Evolutionary conservation across 1,139 yeast species (phyloP), one percentile per base, ranked within the genome.

Genomic region (Kurtzmaniella quercitrusa): DNA sequence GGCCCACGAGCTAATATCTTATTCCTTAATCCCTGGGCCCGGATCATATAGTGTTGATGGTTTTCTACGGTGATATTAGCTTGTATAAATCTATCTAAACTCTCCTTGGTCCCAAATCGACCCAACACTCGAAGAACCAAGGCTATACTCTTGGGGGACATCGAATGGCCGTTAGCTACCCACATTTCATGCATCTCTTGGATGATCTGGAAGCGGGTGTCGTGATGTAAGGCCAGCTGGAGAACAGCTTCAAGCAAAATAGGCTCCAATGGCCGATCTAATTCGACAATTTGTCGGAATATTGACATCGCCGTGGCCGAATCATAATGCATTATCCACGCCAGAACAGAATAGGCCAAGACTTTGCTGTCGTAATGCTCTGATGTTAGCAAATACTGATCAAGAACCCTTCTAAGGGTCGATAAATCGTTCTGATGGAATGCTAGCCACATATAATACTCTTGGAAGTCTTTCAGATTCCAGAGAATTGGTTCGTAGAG

Each of bases 251-350:
- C 66, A n/a, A 72, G 46, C 2, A 71, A 50, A 1, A 48, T 18
- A 21, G 59, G 48, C 25, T 66, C 55, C 42, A 65, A 48, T 25
- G 51, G 51, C 2, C 54, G 49, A 44, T 23, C 37, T 14, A 21
- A 8, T 14, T 38, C 18, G 6, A 41, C 15, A 3, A 43, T 33
- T 34, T 37, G 36, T 11, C 25, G 25, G 15, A 34, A 41, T n/a
- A 31, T 3, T 10, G 15, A 15, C 25, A 41, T n/a, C 10, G 46
- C 46, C 8, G 39, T 15, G 12, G 38, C 18, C 3, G 41, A 25
- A 37, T 72, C 73, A 49, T 63, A 70, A 50, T 60, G 66, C 23
- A 51, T 50, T 2, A 68, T 57, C 45, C 60, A 65, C 4, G 63
- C 62, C 34, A 61, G 56, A 42, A 71, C 51, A 3, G 60, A 52